Conservation (phyloP, 139 green algal species). For the Spirogloea muscicola region DNA sequence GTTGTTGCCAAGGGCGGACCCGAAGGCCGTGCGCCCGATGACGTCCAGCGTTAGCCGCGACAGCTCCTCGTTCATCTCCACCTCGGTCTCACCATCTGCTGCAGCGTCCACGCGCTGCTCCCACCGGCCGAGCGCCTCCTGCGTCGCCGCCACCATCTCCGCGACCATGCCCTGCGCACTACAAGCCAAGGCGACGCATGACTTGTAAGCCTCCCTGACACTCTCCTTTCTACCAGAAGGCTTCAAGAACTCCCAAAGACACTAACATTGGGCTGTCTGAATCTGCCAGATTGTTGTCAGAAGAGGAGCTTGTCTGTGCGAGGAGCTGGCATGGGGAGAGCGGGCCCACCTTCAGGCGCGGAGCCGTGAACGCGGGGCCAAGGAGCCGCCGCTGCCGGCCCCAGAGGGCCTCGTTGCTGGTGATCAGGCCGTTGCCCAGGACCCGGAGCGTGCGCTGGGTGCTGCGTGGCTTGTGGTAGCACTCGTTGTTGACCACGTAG, state of each 20-base stretch:
- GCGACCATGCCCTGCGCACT: neutral
- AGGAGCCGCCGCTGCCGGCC: slow-evolving; percentile 13
- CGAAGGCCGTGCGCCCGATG: slow-evolving; percentile 23
- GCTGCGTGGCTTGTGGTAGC: neutral
- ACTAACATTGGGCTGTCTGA: no score
- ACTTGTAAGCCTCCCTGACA: no score
- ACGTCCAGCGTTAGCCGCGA: slow-evolving; percentile 19
- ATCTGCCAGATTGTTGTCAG: no score
- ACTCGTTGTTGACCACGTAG: slow-evolving; percentile 14
- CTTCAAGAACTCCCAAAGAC: no score
- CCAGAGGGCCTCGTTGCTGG: slow-evolving; percentile 13
- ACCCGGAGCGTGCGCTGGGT: neutral
- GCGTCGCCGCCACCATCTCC: neutral
- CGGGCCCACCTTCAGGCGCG: slow-evolving; percentile 30
- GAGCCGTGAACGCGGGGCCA: slow-evolving; percentile 21
- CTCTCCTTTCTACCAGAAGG: no score
- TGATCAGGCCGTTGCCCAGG: slow-evolving; percentile 26
- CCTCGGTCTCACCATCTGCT: neutral
- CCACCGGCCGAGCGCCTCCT: neutral
- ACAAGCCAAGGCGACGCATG: no score
- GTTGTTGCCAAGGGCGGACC: neutral
- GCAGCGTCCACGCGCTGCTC: neutral
- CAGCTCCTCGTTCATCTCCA: slow-evolving; percentile 17
- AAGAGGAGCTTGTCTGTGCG: no score
- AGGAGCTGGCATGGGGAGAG: no score